Percentiles rank a stretch among this genome's conserved stretches.
Evolutionary conservation across 2,329 filamentous ascomycete genomes (phyloP).

Genomic region (Aspergillus pseudoterreus): DNA sequence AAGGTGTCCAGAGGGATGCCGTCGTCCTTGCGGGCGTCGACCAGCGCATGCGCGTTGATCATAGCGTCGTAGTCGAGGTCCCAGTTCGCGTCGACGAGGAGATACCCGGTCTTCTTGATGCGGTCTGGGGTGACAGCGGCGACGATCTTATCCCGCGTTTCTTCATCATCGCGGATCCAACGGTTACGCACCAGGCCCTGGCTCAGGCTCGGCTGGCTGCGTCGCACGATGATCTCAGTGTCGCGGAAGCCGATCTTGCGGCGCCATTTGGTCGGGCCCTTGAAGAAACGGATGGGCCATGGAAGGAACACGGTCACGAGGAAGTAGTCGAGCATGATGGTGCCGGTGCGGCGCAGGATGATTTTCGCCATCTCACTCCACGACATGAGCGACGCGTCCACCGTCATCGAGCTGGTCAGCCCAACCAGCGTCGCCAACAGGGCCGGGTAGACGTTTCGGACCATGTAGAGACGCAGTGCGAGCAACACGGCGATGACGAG

Average conservation of each 20-base stretch:
- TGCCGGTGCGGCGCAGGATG: constrained; percentile 57
- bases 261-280: constrained; percentile 69
- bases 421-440: constrained; percentile 64
- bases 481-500: constrained; percentile 62
- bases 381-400: constrained; percentile 56
- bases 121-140: constrained; percentile 66
- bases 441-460: constrained; percentile 68
- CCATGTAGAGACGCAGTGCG: constrained; percentile 63
- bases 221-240: constrained; percentile 75
- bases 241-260: constrained; percentile 70
- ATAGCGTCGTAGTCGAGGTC: constrained; percentile 83
- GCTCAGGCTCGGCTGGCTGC: constrained; percentile 68
- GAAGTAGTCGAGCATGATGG: constrained; percentile 71
- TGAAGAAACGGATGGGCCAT: constrained; percentile 70
- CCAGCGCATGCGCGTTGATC: constrained; percentile 66
- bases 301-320: constrained; percentile 66
- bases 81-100: constrained; percentile 81
- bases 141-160: constrained; percentile 55
- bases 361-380: constrained; percentile 57
- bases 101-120: constrained; percentile 78
- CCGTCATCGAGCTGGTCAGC: constrained; percentile 62
- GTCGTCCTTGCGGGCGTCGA: constrained; percentile 47
- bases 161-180: constrained; percentile 50
- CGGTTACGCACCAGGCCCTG: constrained; percentile 49
- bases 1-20: constrained; percentile 61